A percentile compares a stretch with the other conserved stretches of the same genome.
phyloP scores from a whole-genome alignment of 805 yeast species.

The Grigorovia humatica region DNA sequence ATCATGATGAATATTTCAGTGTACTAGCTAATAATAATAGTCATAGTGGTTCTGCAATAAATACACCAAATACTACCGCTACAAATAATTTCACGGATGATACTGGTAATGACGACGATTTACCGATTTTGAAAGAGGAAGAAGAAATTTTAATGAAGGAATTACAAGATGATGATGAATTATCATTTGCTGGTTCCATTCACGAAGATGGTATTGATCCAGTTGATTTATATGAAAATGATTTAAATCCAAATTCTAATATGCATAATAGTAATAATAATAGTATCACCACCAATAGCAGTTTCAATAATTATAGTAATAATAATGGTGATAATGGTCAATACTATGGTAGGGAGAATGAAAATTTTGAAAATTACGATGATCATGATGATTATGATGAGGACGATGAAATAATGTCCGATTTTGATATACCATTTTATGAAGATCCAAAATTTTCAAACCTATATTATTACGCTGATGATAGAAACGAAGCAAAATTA shows the following conservation, averaged over 20 bases:
- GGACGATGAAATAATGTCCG: constrained; percentile 26
- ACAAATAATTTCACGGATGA: constrained; percentile 10
- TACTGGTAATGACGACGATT: constrained; percentile 26
- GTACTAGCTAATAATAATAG: constrained; percentile 17
- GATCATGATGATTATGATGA: constrained; percentile 25
- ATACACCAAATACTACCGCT: constrained; percentile 11
- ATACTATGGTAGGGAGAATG: constrained; percentile 6
- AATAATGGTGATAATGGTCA: neutral
- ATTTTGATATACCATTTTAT: constrained; percentile 32
- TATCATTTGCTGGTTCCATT: constrained; percentile 27
- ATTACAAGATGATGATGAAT: constrained; percentile 23
- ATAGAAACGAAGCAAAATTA: constrained; percentile 23
- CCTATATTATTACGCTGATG: constrained; percentile 24
- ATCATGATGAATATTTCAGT: constrained; percentile 24
- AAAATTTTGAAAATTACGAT: constrained; percentile 19
- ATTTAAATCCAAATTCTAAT: neutral
- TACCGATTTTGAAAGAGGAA: constrained; percentile 25
- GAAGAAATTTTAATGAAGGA: constrained; percentile 25
- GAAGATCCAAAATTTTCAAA: constrained; percentile 32
- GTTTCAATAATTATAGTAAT: constrained; percentile 1
- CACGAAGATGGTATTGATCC: constrained; percentile 27
- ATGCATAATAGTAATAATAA: constrained; percentile 1
- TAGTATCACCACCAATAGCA: neutral
- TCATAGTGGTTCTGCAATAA: constrained; percentile 19
- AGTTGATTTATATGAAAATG: constrained; percentile 11